Conservation (phyloP, 169 alveolate genomes). For the Neospora caninum region DNA sequence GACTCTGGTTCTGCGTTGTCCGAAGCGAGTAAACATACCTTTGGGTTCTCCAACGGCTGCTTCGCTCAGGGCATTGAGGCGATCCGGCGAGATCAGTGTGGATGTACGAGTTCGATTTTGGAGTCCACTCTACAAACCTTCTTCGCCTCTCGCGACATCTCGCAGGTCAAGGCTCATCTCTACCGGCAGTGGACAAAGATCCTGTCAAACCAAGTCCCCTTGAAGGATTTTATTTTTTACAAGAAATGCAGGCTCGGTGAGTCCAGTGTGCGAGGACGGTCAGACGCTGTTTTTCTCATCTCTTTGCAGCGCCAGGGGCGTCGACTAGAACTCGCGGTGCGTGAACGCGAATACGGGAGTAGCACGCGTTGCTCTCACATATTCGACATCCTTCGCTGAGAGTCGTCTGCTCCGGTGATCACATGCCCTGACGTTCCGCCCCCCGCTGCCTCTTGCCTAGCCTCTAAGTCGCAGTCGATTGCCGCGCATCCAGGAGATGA, state of each 20-base stretch:
- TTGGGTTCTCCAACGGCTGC: not conserved
- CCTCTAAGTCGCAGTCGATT: too few relatives aligned
- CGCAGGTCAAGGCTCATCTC: constrained; percentile 60
- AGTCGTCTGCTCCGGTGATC: too few relatives aligned
- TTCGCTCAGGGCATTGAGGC: constrained; percentile 70
- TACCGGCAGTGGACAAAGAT: constrained; percentile 67
- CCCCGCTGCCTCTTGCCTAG: too few relatives aligned
- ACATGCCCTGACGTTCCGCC: too few relatives aligned
- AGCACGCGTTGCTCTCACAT: too few relatives aligned
- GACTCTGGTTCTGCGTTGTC: not conserved
- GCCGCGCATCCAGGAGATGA: too few relatives aligned
- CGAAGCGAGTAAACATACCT: not conserved
- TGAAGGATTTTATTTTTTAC: constrained; percentile 64
- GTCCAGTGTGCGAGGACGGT: not conserved
- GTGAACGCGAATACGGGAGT: too few relatives aligned
- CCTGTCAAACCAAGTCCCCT: constrained; percentile 43
- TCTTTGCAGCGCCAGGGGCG: too few relatives aligned
- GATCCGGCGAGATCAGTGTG: constrained; percentile 69
- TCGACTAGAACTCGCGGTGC: too few relatives aligned
- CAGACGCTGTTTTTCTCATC: too few relatives aligned
- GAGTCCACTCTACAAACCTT: constrained; percentile 58
- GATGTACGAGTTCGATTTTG: constrained; percentile 60
- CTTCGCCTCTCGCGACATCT: constrained; percentile 62
- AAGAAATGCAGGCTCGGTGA: constrained; percentile 65
- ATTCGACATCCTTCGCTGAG: too few relatives aligned